These are phyloP conservation scores for Carallia brachiata DNA, from an alignment of 345 rosid species.

Conservation along the genomic window DNA sequence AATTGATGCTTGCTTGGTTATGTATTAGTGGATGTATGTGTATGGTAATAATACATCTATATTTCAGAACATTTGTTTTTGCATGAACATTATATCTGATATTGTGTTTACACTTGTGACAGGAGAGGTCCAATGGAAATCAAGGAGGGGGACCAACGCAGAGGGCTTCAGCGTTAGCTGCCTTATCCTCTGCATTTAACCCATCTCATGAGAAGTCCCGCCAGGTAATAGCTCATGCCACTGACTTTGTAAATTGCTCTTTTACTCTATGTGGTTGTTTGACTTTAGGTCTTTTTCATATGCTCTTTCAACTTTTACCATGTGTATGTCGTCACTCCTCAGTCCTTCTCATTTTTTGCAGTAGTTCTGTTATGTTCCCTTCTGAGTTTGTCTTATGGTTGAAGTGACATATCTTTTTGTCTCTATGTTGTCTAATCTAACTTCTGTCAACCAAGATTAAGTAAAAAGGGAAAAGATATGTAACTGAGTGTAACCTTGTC, in stretches of 20 bases:
- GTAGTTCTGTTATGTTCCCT: too few relatives aligned
- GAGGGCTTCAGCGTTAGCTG: constrained; percentile 96
- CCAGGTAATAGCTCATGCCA: constrained; percentile 23
- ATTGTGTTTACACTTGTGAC: constrained; percentile 12
- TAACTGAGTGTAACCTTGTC: neutral
- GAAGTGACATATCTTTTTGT: too few relatives aligned
- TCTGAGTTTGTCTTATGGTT: too few relatives aligned
- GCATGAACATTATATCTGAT: too few relatives aligned
- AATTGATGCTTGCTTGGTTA: too few relatives aligned
- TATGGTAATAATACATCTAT: too few relatives aligned
- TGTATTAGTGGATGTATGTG: too few relatives aligned
- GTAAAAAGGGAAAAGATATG: neutral
- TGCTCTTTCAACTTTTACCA: neutral
- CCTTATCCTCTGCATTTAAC: constrained; percentile 82
- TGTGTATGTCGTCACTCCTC: neutral
- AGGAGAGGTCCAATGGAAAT: constrained; percentile 73
- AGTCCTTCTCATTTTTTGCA: too few relatives aligned
- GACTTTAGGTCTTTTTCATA: neutral
- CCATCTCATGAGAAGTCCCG: constrained; percentile 61
- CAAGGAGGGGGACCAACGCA: constrained; percentile 95
- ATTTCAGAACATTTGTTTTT: too few relatives aligned
- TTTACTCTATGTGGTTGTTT: neutral
- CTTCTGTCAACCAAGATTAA: neutral
- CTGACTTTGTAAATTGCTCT: neutral
- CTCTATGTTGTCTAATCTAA: too few relatives aligned